These are phyloP conservation scores for Ascochyta koolunga DNA, from an alignment of 2,329 filamentous ascomycete genomes.

Conservation along the genomic window DNA sequence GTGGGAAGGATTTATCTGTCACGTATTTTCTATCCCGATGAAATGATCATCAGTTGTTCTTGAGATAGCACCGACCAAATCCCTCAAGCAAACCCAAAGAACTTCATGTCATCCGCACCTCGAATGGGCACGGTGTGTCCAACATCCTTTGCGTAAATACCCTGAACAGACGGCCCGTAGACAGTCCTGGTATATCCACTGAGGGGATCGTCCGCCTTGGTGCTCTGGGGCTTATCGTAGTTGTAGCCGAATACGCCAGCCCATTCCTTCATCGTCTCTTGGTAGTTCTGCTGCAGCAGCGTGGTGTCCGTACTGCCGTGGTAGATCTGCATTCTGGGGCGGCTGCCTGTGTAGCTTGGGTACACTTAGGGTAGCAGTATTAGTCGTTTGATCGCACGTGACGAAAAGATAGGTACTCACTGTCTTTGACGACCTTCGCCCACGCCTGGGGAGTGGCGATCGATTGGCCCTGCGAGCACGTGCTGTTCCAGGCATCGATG, in stretches of 20 bases:
- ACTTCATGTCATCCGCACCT: slow-evolving; percentile 45
- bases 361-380: slow-evolving; percentile 47
- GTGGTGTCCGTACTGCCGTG: slow-evolving; percentile 61
- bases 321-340: slow-evolving; percentile 64
- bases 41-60: too few species aligned
- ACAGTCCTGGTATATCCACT: slow-evolving; percentile 40
- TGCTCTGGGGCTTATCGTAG: slow-evolving; percentile 40
- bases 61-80: too few species aligned
- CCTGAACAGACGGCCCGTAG: slow-evolving; percentile 41
- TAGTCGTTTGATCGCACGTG: neutral
- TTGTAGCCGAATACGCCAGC: slow-evolving; percentile 41
- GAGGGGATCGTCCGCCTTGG: slow-evolving; percentile 36
- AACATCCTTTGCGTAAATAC: slow-evolving; percentile 43
- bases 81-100: slow-evolving; percentile 35
- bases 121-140: slow-evolving; percentile 45
- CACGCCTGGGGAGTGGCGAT: slow-evolving; percentile 55
- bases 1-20: too few species aligned
- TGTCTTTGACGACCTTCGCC: slow-evolving; percentile 55
- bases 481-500: slow-evolving; percentile 58
- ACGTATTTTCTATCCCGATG: too few species aligned
- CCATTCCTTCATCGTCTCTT: slow-evolving; percentile 56
- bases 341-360: slow-evolving; percentile 56
- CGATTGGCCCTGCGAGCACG: slow-evolving; percentile 58
- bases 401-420: slow-evolving; percentile 28
- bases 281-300: slow-evolving; percentile 60